Evolutionary conservation across 225 moss, liverwort and hornwort genomes (phyloP).

Genomic region (Climacium dendroides): DNA sequence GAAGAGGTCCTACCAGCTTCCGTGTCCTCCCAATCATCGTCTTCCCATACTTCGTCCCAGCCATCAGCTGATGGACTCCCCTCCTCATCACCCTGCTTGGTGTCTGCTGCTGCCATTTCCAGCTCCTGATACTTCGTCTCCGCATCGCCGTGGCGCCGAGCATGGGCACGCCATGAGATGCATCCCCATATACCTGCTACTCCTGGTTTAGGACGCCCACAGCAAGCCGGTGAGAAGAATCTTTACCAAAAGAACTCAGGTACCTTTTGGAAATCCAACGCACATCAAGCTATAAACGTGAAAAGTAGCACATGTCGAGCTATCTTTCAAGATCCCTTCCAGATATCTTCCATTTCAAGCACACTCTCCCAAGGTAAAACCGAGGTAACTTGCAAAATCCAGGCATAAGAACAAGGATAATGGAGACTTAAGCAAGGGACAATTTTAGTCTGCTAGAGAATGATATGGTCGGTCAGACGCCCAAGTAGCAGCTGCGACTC

Average conservation of each 20-base stretch:
- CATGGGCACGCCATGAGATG: constrained; percentile 13
- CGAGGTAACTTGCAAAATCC: not conserved
- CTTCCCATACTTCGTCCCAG: constrained; percentile 47
- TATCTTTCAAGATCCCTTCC: not conserved
- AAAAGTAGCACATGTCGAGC: not conserved
- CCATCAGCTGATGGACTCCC: constrained; percentile 14
- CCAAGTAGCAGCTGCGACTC: not conserved
- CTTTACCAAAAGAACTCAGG: not conserved
- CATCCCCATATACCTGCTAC: constrained; percentile 18
- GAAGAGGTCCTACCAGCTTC: constrained; percentile 30
- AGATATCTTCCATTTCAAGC: not conserved
- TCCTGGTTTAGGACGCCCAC: not conserved
- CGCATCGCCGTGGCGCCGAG: constrained; percentile 8
- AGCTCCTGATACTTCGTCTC: constrained; percentile 35
- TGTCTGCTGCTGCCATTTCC: constrained; percentile 8
- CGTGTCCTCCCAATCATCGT: constrained; percentile 35
- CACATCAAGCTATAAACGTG: not conserved
- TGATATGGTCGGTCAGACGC: not conserved
- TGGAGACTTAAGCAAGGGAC: not conserved
- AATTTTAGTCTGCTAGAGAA: not conserved
- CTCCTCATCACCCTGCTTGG: constrained; percentile 1
- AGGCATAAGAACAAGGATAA: not conserved
- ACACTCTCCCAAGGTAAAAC: not conserved
- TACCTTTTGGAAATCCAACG: not conserved
- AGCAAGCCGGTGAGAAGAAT: not conserved